A percentile compares a stretch with the other conserved stretches of the same genome.
phyloP scores from a whole-genome alignment of 208 protist species.

The Acanthamoeba castellanii region DNA sequence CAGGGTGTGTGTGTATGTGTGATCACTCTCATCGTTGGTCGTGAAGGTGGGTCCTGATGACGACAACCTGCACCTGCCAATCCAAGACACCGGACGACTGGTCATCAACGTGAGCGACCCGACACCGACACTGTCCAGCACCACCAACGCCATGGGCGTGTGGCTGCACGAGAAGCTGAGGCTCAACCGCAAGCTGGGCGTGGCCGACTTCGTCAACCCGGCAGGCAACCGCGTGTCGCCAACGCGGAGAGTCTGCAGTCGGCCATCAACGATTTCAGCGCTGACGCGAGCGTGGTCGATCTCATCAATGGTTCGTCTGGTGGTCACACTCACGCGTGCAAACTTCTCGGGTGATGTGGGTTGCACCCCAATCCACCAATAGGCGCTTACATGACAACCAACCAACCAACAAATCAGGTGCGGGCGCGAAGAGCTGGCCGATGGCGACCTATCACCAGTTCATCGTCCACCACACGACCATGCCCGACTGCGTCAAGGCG shows the following conservation, averaged over 20 bases:
- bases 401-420: neutral
- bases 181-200: neutral
- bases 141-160: neutral
- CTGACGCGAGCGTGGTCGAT: neutral
- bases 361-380: no score
- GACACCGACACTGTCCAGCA: neutral
- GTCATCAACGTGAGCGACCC: neutral
- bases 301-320: neutral
- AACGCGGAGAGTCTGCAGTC: neutral
- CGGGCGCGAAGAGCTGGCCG: conserved; percentile 3
- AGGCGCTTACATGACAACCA: no score
- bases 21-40: neutral
- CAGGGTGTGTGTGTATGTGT: no score
- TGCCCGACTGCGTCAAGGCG: conserved; percentile 4
- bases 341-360: neutral
- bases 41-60: neutral
- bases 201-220: neutral
- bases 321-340: neutral
- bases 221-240: conserved; percentile 20
- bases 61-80: neutral
- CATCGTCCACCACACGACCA: conserved; percentile 6
- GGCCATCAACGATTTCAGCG: conserved; percentile 27
- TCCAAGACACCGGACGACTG: neutral
- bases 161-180: conserved; percentile 33
- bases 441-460: neutral